Conservation (phyloP, 176 grass and related monocot genomes). For the Avena insularis region DNA sequence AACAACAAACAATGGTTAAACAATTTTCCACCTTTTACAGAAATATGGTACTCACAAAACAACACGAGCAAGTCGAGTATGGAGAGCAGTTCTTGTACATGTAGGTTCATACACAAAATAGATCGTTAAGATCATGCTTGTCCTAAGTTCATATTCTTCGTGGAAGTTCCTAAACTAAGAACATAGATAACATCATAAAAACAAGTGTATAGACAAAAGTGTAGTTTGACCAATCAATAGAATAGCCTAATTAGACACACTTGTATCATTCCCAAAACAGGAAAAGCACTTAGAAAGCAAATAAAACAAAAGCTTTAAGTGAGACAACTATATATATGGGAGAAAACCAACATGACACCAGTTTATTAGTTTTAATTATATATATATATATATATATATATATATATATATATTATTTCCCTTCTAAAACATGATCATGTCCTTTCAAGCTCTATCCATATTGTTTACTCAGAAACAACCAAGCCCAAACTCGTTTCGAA, state of each 20-base stretch:
- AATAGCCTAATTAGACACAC: not conserved
- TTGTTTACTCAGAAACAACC: not conserved
- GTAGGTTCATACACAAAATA: too few species aligned
- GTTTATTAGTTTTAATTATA: not conserved
- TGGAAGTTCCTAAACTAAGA: not conserved
- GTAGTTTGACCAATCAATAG: slow-evolving; percentile 8
- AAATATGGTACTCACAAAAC: not conserved
- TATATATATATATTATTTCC: not conserved
- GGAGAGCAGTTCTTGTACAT: too few species aligned
- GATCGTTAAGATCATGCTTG: not conserved
- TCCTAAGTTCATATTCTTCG: slow-evolving; percentile 11
- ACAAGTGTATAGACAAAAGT: not conserved
- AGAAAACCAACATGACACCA: not conserved
- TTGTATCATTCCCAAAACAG: not conserved
- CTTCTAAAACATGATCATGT: not conserved
- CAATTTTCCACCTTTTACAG: not conserved
- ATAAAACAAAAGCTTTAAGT: not conserved
- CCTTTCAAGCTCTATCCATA: not conserved
- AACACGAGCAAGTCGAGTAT: too few species aligned
- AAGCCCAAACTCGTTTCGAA: not conserved
- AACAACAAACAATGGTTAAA: not conserved
- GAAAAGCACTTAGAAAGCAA: not conserved
- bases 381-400: too few species aligned
- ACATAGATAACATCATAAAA: slow-evolving; percentile 7
- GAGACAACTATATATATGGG: not conserved